Evolutionary conservation across 2,329 filamentous ascomycete species (phyloP).

Genomic region (Trichoderma sp.): DNA sequence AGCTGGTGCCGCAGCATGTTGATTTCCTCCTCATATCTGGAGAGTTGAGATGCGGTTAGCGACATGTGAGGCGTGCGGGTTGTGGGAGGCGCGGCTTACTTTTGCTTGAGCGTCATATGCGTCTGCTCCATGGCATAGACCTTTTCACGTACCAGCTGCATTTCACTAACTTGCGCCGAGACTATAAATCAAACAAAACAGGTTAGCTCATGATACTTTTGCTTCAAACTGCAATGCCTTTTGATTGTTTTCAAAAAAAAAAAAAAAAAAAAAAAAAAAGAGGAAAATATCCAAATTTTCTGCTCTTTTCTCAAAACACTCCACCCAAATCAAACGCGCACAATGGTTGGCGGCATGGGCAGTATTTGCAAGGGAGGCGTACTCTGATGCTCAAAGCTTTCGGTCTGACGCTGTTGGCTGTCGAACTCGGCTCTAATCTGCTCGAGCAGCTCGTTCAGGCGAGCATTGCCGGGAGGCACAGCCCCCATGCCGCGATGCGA

Average conservation of each 20-base stretch:
- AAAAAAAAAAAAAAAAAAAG: too few species aligned
- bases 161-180: slow-evolving; percentile 86
- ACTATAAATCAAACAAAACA: slow-evolving; percentile 56
- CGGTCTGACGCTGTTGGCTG: slow-evolving; percentile 74
- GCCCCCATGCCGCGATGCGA: slow-evolving; percentile 82
- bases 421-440: slow-evolving; percentile 91
- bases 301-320: not conserved
- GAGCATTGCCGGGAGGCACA: slow-evolving; percentile 62
- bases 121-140: slow-evolving; percentile 91
- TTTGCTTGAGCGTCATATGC: slow-evolving; percentile 84
- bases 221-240: not conserved
- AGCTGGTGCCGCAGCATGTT: slow-evolving; percentile 83
- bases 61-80: not conserved
- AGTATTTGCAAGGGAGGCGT: slow-evolving; percentile 48
- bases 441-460: slow-evolving; percentile 89
- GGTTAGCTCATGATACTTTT: slow-evolving; percentile 28
- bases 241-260: not conserved
- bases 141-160: slow-evolving; percentile 91
- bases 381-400: slow-evolving; percentile 93
- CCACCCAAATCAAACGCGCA: not conserved
- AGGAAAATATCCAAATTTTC: not conserved
- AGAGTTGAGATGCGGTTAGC: slow-evolving; percentile 21
- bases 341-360: not conserved
- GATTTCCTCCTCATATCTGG: slow-evolving; percentile 94
- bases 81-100: slow-evolving; percentile 59